Evolutionary conservation across 75 land plant species (phyloP).

Genomic region (Pinus tabuliformis): DNA sequence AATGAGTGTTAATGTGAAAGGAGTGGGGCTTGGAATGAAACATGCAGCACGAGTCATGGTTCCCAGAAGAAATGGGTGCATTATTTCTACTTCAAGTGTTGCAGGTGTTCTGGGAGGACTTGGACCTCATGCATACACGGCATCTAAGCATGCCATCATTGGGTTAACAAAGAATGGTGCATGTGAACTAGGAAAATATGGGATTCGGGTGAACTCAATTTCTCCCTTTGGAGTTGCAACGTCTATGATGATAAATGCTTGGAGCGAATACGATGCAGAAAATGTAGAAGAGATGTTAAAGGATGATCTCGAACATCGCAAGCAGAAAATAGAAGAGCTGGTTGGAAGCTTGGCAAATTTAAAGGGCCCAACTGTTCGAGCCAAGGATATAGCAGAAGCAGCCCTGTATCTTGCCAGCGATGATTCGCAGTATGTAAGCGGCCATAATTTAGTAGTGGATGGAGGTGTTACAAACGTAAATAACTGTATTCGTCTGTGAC

Average conservation of each 20-base stretch:
- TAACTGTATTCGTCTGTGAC: no score
- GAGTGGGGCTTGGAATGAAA: conserved; percentile 32
- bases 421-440: no score
- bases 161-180: no score
- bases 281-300: not conserved
- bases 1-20: conserved; percentile 32
- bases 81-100: conserved; percentile 31
- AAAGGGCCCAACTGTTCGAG: not conserved
- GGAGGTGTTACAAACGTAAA: no score
- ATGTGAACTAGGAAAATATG: no score
- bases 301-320: not conserved
- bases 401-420: no score
- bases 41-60: conserved; percentile 58
- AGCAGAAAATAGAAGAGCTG: conserved; percentile 8
- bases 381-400: not conserved
- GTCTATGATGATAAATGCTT: not conserved
- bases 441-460: no score
- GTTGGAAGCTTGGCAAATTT: conserved; percentile 3
- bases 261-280: not conserved
- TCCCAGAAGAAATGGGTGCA: conserved; percentile 23
- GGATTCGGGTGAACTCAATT: no score
- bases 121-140: no score
- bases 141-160: no score
- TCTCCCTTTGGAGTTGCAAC: no score
- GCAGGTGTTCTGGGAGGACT: no score